Evolutionary conservation across 805 yeast species (phyloP), one percentile per base, ranked within the genome.

Genomic region (Ogataea salicorniae): DNA sequence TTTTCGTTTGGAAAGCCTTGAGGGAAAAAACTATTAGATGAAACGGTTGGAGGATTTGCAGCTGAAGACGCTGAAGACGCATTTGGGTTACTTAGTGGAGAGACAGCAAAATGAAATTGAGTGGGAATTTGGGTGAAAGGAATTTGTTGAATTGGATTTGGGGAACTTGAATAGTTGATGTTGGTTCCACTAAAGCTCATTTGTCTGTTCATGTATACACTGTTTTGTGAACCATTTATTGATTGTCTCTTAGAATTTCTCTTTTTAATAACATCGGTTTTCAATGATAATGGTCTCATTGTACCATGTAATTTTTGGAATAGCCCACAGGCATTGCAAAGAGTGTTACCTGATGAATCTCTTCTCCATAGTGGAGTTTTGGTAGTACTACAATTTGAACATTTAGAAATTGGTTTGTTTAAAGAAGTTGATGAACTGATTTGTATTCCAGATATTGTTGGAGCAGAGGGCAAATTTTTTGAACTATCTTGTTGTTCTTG

Each of bases 361-460:
- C 79, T 72, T 40, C 85, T 64, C 85, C 85, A 80, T 22, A 80
- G 66, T 1, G 85, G 85, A 0, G 85, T 80, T 48, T 78, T 80
- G 2, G 73, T 60, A 0, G 85, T 80, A 41, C 77, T 75, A 59
- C 85, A 80, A 62, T 80, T 80, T 47, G 67, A 68, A 60, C 85
- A 80, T 52, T 75, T 78, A 4, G 75, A 46, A 1, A 56, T 44
- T 8, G 55, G 42, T 40, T 61, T 59, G 15, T 31, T 48, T 4
- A 37, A 18, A 5, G 50, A 31, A 8, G 45, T 13, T 1, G 23
- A 16, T 9, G 42, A n/a, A 36, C 42, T 29, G 3, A 49, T 36
- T 36, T 43, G 45, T 8, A 34, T 18, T 3, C 41, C 15, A 4
- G 37, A 39, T 8, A 20, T 4, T 15, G 37, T 16, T 22, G 50